phyloP scores from a whole-genome alignment of 2,329 filamentous ascomycete species.

The Aspergillus hiratsukae region DNA sequence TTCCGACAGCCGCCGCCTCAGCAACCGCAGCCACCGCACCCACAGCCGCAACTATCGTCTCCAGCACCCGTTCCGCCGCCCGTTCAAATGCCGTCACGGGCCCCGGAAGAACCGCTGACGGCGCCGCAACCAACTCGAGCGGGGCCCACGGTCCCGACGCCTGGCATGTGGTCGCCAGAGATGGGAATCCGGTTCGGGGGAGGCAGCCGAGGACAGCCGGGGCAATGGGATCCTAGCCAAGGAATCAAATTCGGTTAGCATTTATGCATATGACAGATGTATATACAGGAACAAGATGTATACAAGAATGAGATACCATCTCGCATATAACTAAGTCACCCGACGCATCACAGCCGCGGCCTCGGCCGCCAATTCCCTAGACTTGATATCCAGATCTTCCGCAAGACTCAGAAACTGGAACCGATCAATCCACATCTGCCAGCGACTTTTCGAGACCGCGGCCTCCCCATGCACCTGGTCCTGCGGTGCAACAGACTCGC shows the following conservation, averaged over 20 bases:
- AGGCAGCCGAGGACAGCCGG: conserved; percentile 19
- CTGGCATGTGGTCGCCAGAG: conserved; percentile 71
- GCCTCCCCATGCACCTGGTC: too few relatives aligned
- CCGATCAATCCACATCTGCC: conserved; percentile 15
- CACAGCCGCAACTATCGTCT: conserved; percentile 27
- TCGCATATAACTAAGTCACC: conserved; percentile 6
- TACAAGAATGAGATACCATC: not conserved
- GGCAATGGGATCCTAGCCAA: conserved; percentile 57
- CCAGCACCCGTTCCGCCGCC: conserved; percentile 30
- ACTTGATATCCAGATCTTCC: conserved; percentile 13
- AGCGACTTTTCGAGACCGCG: conserved; percentile 6
- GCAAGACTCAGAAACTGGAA: conserved; percentile 14
- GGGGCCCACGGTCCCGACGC: conserved; percentile 49
- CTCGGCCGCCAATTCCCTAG: conserved; percentile 17
- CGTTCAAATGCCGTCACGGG: conserved; percentile 37
- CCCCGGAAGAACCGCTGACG: conserved; percentile 35
- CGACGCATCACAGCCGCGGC: conserved; percentile 19
- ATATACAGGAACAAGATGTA: not conserved
- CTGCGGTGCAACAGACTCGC: not conserved
- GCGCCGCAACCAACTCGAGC: conserved; percentile 46
- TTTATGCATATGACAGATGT: too few relatives aligned
- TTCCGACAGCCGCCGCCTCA: conserved; percentile 24
- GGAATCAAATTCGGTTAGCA: conserved; percentile 50
- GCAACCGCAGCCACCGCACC: conserved; percentile 32
- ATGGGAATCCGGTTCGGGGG: conserved; percentile 73